A percentile compares a stretch with the other conserved stretches of the same genome.
phyloP scores from a whole-genome alignment of 208 protist species.

The Baffinella frigidus region DNA sequence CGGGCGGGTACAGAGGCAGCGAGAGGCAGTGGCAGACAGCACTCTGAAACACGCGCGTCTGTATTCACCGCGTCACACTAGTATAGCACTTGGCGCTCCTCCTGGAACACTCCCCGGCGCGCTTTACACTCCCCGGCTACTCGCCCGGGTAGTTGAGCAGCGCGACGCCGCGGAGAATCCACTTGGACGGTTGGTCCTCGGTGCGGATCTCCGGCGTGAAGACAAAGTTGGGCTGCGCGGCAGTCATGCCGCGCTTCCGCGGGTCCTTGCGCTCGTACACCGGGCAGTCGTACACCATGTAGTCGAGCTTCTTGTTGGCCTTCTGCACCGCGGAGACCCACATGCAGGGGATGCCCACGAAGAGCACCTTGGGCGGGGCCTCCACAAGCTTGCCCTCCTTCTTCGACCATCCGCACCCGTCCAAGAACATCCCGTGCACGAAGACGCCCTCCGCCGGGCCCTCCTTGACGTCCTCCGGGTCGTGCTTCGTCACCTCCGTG shows the following conservation, averaged over 20 bases:
- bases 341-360: conserved; percentile 91
- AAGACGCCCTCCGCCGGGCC: conserved; percentile 89
- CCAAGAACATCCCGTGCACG: conserved; percentile 94
- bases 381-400: conserved; percentile 75
- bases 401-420: conserved; percentile 94
- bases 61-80: no score
- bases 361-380: conserved; percentile 89
- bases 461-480: conserved; percentile 77
- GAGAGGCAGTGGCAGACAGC: no score
- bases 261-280: conserved; percentile 82
- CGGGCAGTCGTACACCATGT: conserved; percentile 87
- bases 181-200: conserved; percentile 86
- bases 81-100: no score
- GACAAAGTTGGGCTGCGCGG: conserved; percentile 89
- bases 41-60: no score
- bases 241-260: conserved; percentile 88
- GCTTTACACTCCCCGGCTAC: no score
- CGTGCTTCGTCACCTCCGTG: conserved; percentile 85
- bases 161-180: conserved; percentile 90
- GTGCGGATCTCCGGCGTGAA: conserved; percentile 91
- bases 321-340: conserved; percentile 87
- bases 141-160: conserved; percentile 41
- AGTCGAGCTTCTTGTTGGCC: conserved; percentile 75
- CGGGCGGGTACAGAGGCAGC: no score
- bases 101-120: no score